These are phyloP conservation scores for Alternaria brassicae DNA, from an alignment of 2,329 filamentous ascomycete species.

Conservation along the genomic window DNA sequence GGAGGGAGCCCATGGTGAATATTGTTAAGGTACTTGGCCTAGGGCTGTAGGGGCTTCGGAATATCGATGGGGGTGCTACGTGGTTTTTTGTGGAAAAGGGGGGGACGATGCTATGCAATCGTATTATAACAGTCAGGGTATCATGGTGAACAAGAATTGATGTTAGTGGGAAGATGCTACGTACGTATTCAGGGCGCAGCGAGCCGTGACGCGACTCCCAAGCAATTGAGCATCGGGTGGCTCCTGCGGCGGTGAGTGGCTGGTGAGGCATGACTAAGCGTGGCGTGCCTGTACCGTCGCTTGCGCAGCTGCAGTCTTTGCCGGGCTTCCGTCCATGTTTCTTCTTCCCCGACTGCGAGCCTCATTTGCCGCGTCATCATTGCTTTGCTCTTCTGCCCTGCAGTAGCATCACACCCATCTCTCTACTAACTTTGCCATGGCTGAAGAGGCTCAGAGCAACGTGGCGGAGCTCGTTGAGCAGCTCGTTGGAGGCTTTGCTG, in stretches of 20 bases:
- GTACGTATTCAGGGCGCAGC: conserved; percentile 42
- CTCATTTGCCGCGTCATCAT: conserved; percentile 35
- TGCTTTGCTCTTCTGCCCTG: conserved; percentile 22
- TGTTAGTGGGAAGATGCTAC: conserved; percentile 39
- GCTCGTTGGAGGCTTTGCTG: conserved; percentile 57
- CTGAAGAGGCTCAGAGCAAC: conserved; percentile 30
- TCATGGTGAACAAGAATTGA: conserved; percentile 31
- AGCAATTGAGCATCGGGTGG: conserved; percentile 28
- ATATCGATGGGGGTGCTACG: conserved; percentile 9
- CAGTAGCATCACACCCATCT: conserved; percentile 9
- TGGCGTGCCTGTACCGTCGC: conserved; percentile 16
- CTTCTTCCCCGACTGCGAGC: conserved; percentile 23
- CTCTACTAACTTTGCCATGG: conserved; percentile 33
- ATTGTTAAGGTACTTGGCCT: conserved; percentile 25
- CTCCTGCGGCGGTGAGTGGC: conserved; percentile 14
- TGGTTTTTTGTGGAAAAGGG: neutral
- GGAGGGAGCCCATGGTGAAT: conserved; percentile 57
- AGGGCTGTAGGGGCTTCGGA: conserved; percentile 16
- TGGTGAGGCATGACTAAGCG: conserved; percentile 21
- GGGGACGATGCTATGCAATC: conserved; percentile 2
- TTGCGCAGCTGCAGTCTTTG: conserved; percentile 20
- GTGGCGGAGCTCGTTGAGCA: conserved; percentile 49
- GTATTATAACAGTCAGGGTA: conserved; percentile 14
- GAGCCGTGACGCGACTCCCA: conserved; percentile 39
- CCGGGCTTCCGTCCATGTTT: conserved; percentile 24